Percentiles rank a stretch among this genome's conserved stretches.
These are phyloP conservation scores for Hysterangium stoloniferum DNA, from an alignment of 768 basidiomycete genomes.

Conservation along the genomic window DNA sequence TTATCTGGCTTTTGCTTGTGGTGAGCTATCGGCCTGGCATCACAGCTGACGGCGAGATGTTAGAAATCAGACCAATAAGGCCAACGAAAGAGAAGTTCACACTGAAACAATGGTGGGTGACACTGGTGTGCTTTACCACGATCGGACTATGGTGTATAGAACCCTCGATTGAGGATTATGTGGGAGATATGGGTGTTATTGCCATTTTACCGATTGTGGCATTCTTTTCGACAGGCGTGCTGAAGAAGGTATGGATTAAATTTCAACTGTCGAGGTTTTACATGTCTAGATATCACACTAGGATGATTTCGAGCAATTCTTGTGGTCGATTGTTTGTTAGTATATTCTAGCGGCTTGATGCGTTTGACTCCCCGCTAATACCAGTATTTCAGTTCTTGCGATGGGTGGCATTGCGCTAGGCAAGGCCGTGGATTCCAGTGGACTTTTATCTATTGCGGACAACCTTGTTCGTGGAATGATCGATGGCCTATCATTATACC, in stretches of 20 bases:
- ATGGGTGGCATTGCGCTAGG: slow-evolving; percentile 98
- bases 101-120: slow-evolving; percentile 83
- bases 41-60: slow-evolving; percentile 64
- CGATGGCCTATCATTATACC: slow-evolving; percentile 53
- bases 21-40: slow-evolving; percentile 71
- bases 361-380: neutral
- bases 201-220: slow-evolving; percentile 88
- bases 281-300: slow-evolving; percentile 22
- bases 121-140: slow-evolving; percentile 72
- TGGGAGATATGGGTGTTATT: slow-evolving; percentile 98
- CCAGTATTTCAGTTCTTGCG: slow-evolving; percentile 45
- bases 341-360: neutral
- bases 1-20: slow-evolving; percentile 89
- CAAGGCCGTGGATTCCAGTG: slow-evolving; percentile 85
- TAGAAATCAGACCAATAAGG: slow-evolving; percentile 79
- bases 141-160: slow-evolving; percentile 89
- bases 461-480: slow-evolving; percentile 50
- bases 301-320: slow-evolving; percentile 93
- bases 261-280: neutral
- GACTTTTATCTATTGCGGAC: slow-evolving; percentile 77
- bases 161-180: slow-evolving; percentile 58
- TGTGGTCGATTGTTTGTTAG: slow-evolving; percentile 80
- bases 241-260: slow-evolving; percentile 74
- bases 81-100: slow-evolving; percentile 79
- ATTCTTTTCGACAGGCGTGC: slow-evolving; percentile 88